phyloP scores from a whole-genome alignment of 139 green algal species.

The Ettlia oleoabundans region DNA sequence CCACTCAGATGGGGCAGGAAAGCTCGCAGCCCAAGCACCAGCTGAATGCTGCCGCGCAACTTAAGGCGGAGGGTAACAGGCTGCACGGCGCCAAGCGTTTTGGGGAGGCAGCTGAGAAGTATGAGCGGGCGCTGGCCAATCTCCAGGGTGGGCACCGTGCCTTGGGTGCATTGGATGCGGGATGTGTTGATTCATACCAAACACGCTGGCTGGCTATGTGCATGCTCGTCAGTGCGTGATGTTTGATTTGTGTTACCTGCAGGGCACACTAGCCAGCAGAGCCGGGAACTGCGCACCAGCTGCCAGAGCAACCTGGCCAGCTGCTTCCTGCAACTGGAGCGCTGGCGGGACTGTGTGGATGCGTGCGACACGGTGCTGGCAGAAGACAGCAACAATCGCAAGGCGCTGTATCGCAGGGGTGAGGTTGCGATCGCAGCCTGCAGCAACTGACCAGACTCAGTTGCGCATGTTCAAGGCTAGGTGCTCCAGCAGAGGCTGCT shows the following conservation, averaged over 20 bases:
- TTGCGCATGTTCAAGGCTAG: no score
- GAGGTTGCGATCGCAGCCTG: no score
- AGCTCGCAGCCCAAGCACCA: slow-evolving; percentile 24
- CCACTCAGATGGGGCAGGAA: not conserved
- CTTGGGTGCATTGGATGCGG: no score
- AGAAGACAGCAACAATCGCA: slow-evolving; percentile 43
- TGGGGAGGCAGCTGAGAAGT: slow-evolving; percentile 46
- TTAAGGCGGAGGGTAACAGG: slow-evolving; percentile 54
- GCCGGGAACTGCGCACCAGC: slow-evolving; percentile 17
- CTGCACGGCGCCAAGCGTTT: slow-evolving; percentile 37
- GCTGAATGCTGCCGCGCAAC: slow-evolving; percentile 1
- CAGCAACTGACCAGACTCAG: no score
- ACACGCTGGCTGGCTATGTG: no score
- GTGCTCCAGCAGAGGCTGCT: no score
- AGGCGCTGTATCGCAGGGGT: slow-evolving; percentile 56
- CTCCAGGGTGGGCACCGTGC: slow-evolving; percentile 25
- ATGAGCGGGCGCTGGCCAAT: slow-evolving; percentile 40
- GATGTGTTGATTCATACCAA: no score
- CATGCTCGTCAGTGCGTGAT: no score
- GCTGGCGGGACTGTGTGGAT: slow-evolving; percentile 27
- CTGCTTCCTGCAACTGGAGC: slow-evolving; percentile 46
- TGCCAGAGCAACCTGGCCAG: slow-evolving; percentile 53
- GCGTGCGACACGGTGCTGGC: slow-evolving; percentile 41
- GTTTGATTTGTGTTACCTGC: not conserved
- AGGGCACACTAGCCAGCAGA: slow-evolving; percentile 3